Conservation (phyloP, 108 stramenopile species). For the Nannochloropsis salina region DNA sequence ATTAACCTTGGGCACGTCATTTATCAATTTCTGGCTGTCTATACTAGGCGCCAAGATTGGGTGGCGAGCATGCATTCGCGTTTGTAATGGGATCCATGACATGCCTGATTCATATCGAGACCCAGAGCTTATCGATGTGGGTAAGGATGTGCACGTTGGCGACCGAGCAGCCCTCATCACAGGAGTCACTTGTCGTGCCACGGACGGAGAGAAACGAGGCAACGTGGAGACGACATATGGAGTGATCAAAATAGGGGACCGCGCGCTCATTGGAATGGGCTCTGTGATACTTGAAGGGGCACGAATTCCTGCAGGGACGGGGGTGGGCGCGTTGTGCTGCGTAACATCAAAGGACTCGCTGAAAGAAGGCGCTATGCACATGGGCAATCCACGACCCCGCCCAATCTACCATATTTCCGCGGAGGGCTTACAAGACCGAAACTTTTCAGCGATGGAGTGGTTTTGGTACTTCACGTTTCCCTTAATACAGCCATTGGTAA, state of each 20-base stretch:
- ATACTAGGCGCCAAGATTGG: constrained; percentile 19
- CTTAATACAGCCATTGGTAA: constrained; percentile 25
- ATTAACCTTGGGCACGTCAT: background rate
- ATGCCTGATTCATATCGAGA: background rate
- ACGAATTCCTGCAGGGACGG: constrained; percentile 29
- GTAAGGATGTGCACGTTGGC: constrained; percentile 2
- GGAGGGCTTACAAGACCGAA: constrained; percentile 28
- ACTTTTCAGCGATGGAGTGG: constrained; percentile 29
- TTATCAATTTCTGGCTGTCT: constrained; percentile 11
- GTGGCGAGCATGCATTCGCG: background rate
- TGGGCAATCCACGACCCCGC: constrained; percentile 33
- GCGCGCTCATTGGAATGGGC: constrained; percentile 36
- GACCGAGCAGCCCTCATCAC: constrained; percentile 17
- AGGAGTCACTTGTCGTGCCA: background rate
- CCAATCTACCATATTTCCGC: constrained; percentile 15
- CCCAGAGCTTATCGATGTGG: constrained; percentile 1
- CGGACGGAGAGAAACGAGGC: constrained; percentile 7
- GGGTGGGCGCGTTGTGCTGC: constrained; percentile 37
- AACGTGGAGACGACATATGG: constrained; percentile 12
- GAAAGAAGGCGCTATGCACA: constrained; percentile 36
- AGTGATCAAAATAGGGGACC: constrained; percentile 13
- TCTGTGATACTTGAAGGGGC: constrained; percentile 43
- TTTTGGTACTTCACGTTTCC: constrained; percentile 36
- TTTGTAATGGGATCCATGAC: constrained; percentile 7
- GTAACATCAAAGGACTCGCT: constrained; percentile 28